Conservation (phyloP, 1,284 basidiomycete species). For the Rhodotorula sp. region DNA sequence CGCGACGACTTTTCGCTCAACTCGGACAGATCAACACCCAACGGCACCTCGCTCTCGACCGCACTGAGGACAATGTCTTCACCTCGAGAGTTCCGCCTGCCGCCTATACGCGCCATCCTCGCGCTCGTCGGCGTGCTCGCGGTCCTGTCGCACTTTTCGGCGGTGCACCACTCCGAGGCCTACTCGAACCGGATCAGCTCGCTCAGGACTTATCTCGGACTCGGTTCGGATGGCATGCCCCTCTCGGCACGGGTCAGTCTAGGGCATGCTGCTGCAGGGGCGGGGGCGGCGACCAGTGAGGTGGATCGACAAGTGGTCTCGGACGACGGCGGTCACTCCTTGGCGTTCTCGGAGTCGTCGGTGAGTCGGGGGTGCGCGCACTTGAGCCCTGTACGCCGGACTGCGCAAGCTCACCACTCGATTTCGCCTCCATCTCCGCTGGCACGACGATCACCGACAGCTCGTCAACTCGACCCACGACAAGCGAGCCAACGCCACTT, state of each 20-base stretch:
- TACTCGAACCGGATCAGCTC: conserved; percentile 1
- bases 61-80: neutral
- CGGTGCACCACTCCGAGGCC: conserved; percentile 7
- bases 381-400: fast-evolving
- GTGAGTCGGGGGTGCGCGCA: no score
- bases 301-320: neutral
- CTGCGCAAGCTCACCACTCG: no score
- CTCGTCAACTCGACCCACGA: conserved; percentile 8
- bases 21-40: no score
- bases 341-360: no score
- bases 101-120: conserved; percentile 2
- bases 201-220: neutral
- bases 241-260: neutral
- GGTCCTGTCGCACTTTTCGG: conserved; percentile 11
- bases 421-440: no score
- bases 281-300: neutral
- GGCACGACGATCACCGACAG: no score
- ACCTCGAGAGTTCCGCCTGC: neutral
- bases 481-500: conserved; percentile 18
- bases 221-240: conserved; percentile 11
- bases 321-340: neutral
- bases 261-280: neutral
- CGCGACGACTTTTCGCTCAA: no score
- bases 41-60: no score
- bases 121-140: neutral